Base-by-base conservation (phyloP, 169 alveolate genomes). In the Eimeria praecox region DNA sequence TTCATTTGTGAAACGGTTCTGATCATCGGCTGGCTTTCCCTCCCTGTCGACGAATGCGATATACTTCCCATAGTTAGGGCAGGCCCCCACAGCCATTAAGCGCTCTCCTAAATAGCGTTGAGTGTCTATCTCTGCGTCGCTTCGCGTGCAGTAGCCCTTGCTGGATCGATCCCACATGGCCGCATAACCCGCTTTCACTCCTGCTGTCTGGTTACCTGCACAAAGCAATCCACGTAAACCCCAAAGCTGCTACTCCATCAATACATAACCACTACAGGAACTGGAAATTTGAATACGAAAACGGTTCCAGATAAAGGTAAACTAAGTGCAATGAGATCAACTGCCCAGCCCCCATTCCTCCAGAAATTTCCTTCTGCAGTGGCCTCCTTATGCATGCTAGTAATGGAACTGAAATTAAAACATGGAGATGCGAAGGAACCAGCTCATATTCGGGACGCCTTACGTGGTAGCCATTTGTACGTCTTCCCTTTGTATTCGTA, bases 1-100 rank as follows among this genome's bases (percentile, higher is more conserved):
- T 52, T 95, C 97, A 56, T 95, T 95, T 35, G 82, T 77, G 88
- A 95, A 95, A 9, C 97, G 85, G 10, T 77, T 66, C 64, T 46
- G n/a, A 62, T 44, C 94, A 24, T 69, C 83, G 5, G 14, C 87
- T 5, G 64, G 87, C 4, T 46, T 62, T 12, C 95, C 96, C 16
- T 42, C 12, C 40, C 94, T 44, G 49, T 78, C 94, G 46, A 95
- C 94, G 66, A 95, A 95, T 33, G 97, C 95, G 24, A 95, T 95
- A 69, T 80, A 85, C 69, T 95, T 95, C 82, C 97, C 97, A 62
- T 66, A 95, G 52, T 88, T 92, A 64, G 97, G 97, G 56, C 97
- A 95, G 24, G 96, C 94, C 30, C 97, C 97, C 73, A 91, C 94
- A 38, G 97, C 95, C 94, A 64, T 94, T 18, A 52, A 54, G 38